Conservation (phyloP, 2,329 filamentous ascomycete genomes). For the Sporothrix brasiliensis region DNA sequence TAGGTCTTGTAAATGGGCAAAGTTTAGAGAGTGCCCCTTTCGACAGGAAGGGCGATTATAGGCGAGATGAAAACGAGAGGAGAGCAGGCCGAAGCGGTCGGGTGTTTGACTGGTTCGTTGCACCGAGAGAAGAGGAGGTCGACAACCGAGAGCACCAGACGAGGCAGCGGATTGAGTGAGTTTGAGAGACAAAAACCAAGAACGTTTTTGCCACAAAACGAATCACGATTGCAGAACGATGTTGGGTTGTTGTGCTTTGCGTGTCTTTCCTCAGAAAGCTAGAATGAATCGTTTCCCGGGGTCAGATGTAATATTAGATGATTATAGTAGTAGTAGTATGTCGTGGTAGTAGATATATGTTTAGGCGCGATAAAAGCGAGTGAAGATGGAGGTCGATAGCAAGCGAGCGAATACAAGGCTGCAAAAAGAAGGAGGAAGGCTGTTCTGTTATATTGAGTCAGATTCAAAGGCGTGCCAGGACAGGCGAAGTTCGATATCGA, state of each 20-base stretch:
- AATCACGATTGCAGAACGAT: slow-evolving; percentile 5
- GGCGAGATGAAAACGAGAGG: not conserved
- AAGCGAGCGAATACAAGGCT: slow-evolving; percentile 24
- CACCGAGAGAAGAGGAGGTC: not conserved
- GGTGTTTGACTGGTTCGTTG: slow-evolving; percentile 11
- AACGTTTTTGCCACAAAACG: not conserved
- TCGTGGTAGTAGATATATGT: not conserved
- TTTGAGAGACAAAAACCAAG: slow-evolving; percentile 16
- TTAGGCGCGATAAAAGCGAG: not conserved
- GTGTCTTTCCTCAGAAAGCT: slow-evolving; percentile 1
- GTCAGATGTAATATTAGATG: not conserved
- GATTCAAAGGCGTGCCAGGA: slow-evolving; percentile 1
- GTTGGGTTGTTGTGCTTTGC: slow-evolving; percentile 9
- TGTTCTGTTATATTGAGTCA: slow-evolving; percentile 27
- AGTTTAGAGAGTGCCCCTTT: not conserved
- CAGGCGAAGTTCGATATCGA: slow-evolving; percentile 1
- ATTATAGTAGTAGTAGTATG: slow-evolving; percentile 4
- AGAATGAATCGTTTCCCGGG: not conserved
- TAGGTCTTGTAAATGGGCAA: not conserved
- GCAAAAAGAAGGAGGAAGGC: slow-evolving; percentile 18
- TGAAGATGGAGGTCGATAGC: not conserved
- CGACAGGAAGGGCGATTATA: not conserved
- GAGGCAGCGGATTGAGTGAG: slow-evolving; percentile 1
- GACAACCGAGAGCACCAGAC: not conserved
- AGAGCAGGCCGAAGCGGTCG: not conserved